Evolutionary conservation across 2,329 filamentous ascomycete species (phyloP).

Genomic region (Didymella lethalis): DNA sequence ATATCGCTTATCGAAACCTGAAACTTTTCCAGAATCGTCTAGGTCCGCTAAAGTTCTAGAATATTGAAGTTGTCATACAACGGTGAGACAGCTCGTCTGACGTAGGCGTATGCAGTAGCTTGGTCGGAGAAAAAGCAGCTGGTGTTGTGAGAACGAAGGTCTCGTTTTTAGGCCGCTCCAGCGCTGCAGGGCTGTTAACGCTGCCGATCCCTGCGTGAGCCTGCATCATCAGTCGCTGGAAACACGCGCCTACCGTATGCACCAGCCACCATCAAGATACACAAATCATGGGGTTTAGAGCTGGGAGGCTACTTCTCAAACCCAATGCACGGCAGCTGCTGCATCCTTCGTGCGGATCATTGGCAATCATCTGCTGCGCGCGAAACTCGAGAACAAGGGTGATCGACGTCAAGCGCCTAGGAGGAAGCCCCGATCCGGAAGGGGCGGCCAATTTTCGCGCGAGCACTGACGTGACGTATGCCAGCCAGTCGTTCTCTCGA

Average conservation of each 20-base stretch:
- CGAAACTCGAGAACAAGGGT: constrained; percentile 14
- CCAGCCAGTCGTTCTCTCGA: constrained; percentile 17
- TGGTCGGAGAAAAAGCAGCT: constrained; percentile 12
- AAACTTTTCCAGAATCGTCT: background rate
- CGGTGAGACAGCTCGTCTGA: constrained; percentile 13
- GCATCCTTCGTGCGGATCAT: constrained; percentile 16
- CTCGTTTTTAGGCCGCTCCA: constrained; percentile 3
- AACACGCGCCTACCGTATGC: constrained; percentile 4
- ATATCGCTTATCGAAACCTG: background rate
- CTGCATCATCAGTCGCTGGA: constrained; percentile 16
- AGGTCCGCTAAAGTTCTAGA: constrained; percentile 13
- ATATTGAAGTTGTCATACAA: constrained; percentile 13
- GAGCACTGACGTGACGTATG: constrained; percentile 17
- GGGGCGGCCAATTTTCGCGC: constrained; percentile 7
- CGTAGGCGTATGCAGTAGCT: constrained; percentile 22
- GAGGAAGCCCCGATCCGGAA: constrained; percentile 17
- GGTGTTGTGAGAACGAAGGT: constrained; percentile 8
- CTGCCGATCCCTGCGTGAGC: constrained; percentile 14
- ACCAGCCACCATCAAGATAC: background rate
- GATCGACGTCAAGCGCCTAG: constrained; percentile 18
- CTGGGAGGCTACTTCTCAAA: constrained; percentile 1
- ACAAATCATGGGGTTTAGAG: background rate
- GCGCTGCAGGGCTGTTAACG: constrained; percentile 17
- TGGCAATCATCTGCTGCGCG: constrained; percentile 6
- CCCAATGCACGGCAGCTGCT: constrained; percentile 12